A percentile compares a stretch with the other conserved stretches of the same genome.
phyloP scores from a whole-genome alignment of 2,329 filamentous ascomycete genomes.

The Helotiales sp. region DNA sequence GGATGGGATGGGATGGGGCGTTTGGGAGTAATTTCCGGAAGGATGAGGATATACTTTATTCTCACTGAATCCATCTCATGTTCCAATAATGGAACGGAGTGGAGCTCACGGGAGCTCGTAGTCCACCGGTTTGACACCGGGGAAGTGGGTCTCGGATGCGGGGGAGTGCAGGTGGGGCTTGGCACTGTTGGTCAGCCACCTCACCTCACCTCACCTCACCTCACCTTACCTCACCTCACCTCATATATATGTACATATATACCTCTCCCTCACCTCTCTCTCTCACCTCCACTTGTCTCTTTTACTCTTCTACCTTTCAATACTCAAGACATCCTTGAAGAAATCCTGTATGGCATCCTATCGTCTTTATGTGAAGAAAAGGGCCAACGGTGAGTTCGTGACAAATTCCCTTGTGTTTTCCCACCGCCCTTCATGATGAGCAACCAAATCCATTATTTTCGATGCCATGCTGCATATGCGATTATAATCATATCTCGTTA shows the following conservation, averaged over 20 bases:
- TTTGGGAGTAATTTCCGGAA: neutral
- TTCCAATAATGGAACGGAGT: too few relatives aligned
- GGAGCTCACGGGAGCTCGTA: too few relatives aligned
- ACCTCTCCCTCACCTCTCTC: neutral
- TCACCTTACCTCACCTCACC: too few relatives aligned
- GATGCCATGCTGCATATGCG: neutral
- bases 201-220: too few relatives aligned
- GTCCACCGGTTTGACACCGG: too few relatives aligned
- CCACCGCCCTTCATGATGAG: neutral
- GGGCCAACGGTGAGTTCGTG: neutral
- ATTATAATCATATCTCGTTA: conserved; percentile 8
- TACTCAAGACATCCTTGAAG: too few relatives aligned
- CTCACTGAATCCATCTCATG: too few relatives aligned
- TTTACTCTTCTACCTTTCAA: too few relatives aligned
- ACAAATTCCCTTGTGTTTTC: neutral
- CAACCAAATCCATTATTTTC: conserved; percentile 7
- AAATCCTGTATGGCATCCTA: too few relatives aligned
- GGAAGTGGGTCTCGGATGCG: neutral
- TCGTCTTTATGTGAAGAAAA: too few relatives aligned
- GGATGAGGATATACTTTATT: neutral
- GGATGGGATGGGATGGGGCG: neutral
- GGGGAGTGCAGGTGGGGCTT: neutral
- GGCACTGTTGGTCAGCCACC: too few relatives aligned
- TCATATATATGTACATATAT: too few relatives aligned
- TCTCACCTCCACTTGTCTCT: neutral